Conservation (phyloP, 495 filamentous ascomycete species). For the Tuber borchii region DNA sequence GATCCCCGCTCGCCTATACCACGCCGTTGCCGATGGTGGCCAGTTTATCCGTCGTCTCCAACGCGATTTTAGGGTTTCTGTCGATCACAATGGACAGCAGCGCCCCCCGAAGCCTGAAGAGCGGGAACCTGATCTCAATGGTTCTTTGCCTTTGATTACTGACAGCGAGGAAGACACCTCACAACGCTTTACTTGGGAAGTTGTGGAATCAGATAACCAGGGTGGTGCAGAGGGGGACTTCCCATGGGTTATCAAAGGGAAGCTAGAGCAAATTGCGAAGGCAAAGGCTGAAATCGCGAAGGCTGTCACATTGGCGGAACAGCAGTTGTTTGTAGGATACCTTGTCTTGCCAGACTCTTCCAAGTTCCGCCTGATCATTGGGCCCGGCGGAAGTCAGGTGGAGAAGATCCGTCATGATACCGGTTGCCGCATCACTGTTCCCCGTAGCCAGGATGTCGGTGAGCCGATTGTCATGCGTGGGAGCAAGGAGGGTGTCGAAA, state of each 20-base stretch:
- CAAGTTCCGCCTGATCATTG: slow-evolving; percentile 84
- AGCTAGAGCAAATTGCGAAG: slow-evolving; percentile 64
- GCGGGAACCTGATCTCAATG: slow-evolving; percentile 47
- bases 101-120: slow-evolving; percentile 60
- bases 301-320: slow-evolving; percentile 64
- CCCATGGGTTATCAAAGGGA: slow-evolving; percentile 83
- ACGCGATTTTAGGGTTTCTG: slow-evolving; percentile 74
- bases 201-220: slow-evolving; percentile 54
- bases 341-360: slow-evolving; percentile 82
- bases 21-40: slow-evolving; percentile 78
- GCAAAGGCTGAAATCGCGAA: slow-evolving; percentile 64
- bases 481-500: slow-evolving; percentile 68
- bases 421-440: slow-evolving; percentile 85
- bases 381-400: slow-evolving; percentile 80
- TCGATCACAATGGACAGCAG: slow-evolving; percentile 77
- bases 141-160: slow-evolving; percentile 74
- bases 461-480: slow-evolving; percentile 88
- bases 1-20: slow-evolving; percentile 73
- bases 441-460: slow-evolving; percentile 64
- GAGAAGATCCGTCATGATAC: slow-evolving; percentile 87
- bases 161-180: slow-evolving; percentile 60
- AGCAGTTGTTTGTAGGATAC: slow-evolving; percentile 71
- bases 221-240: slow-evolving; percentile 60
- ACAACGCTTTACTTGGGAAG: slow-evolving; percentile 70
- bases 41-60: slow-evolving; percentile 82